phyloP scores from a whole-genome alignment of 2,329 filamentous ascomycete genomes.

The Fusarium camptoceras region DNA sequence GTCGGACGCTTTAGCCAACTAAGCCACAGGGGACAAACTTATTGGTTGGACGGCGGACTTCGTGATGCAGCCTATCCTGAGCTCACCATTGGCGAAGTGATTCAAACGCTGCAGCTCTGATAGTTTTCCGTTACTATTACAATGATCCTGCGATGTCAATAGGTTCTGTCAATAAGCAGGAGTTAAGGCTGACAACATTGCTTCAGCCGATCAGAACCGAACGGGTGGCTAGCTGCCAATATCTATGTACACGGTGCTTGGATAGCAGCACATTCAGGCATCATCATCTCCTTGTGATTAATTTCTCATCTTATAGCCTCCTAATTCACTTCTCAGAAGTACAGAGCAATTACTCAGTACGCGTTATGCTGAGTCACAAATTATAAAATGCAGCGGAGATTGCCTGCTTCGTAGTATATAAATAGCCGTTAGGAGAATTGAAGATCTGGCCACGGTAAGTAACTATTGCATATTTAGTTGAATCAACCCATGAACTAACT shows the following conservation, averaged over 20 bases:
- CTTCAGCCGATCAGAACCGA: neutral
- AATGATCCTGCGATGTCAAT: neutral
- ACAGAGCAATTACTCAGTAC: neutral
- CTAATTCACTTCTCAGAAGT: neutral
- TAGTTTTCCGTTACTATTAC: neutral
- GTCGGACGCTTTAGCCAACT: constrained; percentile 45
- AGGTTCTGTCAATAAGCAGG: neutral
- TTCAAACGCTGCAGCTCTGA: neutral
- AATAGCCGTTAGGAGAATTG: neutral
- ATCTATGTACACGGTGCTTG: neutral
- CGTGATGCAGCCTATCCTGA: neutral
- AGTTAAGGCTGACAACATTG: neutral
- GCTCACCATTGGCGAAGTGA: neutral
- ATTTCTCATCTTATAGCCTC: neutral
- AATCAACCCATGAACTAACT: neutral
- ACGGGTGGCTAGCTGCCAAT: neutral
- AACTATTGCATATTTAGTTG: neutral
- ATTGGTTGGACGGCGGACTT: neutral
- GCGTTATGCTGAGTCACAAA: neutral
- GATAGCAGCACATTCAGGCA: neutral
- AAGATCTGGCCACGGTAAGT: neutral
- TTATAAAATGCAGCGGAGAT: neutral
- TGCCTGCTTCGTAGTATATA: neutral
- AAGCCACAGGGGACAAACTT: constrained; percentile 40
- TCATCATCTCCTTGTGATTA: neutral